A percentile compares a stretch with the other conserved stretches of the same genome.
These are phyloP conservation scores for Alternaria burnsii DNA, from an alignment of 2,329 filamentous ascomycete genomes.

Conservation along the genomic window DNA sequence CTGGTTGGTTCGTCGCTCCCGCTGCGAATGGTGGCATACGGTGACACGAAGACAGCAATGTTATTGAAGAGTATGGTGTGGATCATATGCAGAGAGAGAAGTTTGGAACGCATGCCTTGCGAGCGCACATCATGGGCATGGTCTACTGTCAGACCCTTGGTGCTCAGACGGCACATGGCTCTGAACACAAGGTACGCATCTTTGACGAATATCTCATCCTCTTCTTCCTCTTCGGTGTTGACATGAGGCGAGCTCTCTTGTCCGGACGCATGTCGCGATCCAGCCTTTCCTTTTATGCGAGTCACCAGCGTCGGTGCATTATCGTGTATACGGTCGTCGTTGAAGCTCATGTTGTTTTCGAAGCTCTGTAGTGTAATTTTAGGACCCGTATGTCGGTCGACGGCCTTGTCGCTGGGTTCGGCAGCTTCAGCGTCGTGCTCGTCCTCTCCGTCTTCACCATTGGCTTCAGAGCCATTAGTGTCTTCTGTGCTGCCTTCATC, in stretches of 20 bases:
- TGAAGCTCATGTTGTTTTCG: constrained; percentile 71
- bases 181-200: constrained; percentile 97
- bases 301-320: constrained; percentile 74
- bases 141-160: constrained; percentile 86
- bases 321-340: constrained; percentile 71
- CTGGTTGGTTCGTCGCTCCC: constrained; percentile 88
- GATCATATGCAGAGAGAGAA: constrained; percentile 93
- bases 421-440: constrained; percentile 48
- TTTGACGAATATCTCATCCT: constrained; percentile 96
- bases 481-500: constrained; percentile 37
- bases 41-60: constrained; percentile 87
- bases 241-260: constrained; percentile 57
- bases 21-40: constrained; percentile 89
- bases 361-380: constrained; percentile 75
- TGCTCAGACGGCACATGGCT: constrained; percentile 96
- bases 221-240: constrained; percentile 70
- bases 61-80: constrained; percentile 96
- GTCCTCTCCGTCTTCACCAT: constrained; percentile 54
- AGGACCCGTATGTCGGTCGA: constrained; percentile 58
- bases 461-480: constrained; percentile 34
- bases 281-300: constrained; percentile 59
- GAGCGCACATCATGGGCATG: constrained; percentile 92
- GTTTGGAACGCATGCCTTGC: constrained; percentile 96
- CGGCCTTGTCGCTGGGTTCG: constrained; percentile 54
- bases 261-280: constrained; percentile 57